These are phyloP conservation scores for Macadamia integrifolia DNA, from an alignment of 164 flowering plant species.

Conservation along the genomic window DNA sequence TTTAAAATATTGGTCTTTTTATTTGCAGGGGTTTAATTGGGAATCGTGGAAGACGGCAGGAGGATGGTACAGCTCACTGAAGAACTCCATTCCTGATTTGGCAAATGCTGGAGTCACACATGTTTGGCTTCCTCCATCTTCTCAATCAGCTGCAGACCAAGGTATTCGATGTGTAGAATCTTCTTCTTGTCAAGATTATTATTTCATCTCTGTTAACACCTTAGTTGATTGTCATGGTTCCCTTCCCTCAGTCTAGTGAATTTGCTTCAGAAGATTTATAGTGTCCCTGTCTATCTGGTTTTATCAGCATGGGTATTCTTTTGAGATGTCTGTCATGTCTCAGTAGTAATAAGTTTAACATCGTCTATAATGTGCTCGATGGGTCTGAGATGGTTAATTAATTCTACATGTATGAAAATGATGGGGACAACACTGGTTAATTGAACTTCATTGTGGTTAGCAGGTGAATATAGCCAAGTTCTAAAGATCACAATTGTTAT, in stretches of 20 bases:
- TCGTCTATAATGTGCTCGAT: too few relatives aligned
- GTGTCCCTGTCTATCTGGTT: neutral
- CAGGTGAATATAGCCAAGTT: too few relatives aligned
- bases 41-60: constrained; percentile 52
- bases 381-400: too few relatives aligned
- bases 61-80: constrained; percentile 60
- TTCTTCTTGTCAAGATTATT: too few relatives aligned
- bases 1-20: neutral
- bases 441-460: too few relatives aligned
- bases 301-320: neutral
- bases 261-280: too few relatives aligned
- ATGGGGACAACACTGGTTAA: too few relatives aligned
- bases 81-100: constrained; percentile 32
- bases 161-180: constrained; percentile 24
- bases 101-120: constrained; percentile 64
- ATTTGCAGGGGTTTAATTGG: constrained; percentile 70
- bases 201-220: too few relatives aligned
- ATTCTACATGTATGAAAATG: too few relatives aligned
- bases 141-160: constrained; percentile 55
- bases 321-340: too few relatives aligned
- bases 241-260: neutral
- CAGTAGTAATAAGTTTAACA: too few relatives aligned
- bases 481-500: too few relatives aligned
- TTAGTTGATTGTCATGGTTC: neutral
- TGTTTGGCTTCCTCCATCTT: constrained; percentile 81